phyloP scores from a whole-genome alignment of 140 eudicot species.

The Ambrosia hybrid region DNA sequence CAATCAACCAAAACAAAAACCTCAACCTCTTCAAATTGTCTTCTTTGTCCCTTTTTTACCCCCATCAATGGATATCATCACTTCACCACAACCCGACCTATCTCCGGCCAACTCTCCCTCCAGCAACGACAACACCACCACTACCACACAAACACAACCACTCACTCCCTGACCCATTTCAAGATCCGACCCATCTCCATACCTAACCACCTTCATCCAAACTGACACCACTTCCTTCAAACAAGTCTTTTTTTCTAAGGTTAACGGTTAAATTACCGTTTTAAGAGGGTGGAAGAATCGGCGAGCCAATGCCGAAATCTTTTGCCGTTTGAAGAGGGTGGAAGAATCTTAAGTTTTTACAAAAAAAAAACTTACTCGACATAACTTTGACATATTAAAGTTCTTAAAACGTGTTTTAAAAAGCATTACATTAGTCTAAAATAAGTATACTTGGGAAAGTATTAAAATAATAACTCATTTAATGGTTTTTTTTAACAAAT shows the following conservation, averaged over 20 bases:
- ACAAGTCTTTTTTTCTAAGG: constrained; percentile 39
- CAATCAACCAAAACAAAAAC: constrained; percentile 24
- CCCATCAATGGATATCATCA: constrained; percentile 49
- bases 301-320: too few relatives aligned
- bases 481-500: too few relatives aligned
- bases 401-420: too few relatives aligned
- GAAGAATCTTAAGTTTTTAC: too few relatives aligned
- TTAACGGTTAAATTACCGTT: too few relatives aligned
- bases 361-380: too few relatives aligned
- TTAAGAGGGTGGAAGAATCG: too few relatives aligned
- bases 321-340: too few relatives aligned
- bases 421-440: too few relatives aligned
- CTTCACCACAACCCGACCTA: constrained; percentile 37
- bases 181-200: constrained; percentile 80
- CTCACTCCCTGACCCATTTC: constrained; percentile 44
- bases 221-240: constrained; percentile 79
- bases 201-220: constrained; percentile 91
- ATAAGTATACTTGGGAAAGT: too few relatives aligned
- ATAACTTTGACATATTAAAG: too few relatives aligned
- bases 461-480: too few relatives aligned
- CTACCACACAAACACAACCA: constrained; percentile 47
- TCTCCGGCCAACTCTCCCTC: constrained; percentile 53
- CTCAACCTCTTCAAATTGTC: constrained; percentile 45
- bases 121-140: constrained; percentile 41
- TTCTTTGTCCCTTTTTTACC: constrained; percentile 23